Evolutionary conservation across 208 protist species (phyloP).

Genomic region (Acanthamoeba lenticulata): DNA sequence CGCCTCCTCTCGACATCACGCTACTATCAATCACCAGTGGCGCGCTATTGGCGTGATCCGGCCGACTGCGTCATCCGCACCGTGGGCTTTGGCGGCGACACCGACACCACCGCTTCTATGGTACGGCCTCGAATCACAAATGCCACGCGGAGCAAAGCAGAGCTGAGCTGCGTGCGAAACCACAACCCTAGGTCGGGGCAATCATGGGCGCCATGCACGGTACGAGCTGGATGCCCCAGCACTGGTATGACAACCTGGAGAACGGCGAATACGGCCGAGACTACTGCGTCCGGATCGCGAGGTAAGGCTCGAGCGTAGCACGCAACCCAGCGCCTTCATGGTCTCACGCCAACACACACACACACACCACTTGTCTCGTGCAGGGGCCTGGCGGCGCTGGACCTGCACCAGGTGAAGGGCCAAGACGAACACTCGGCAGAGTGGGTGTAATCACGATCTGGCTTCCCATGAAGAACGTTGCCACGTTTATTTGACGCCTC

Average conservation of each 20-base stretch:
- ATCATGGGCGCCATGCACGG: slow-evolving; percentile 40
- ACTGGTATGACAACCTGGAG: slow-evolving; percentile 12
- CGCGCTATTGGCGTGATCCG: not conserved
- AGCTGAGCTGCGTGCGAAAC: not conserved
- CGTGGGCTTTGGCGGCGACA: not conserved
- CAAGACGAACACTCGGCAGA: not conserved
- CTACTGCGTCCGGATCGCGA: not conserved
- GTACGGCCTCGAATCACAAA: too few species aligned
- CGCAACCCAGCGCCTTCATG: not conserved
- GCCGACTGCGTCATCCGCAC: slow-evolving; percentile 24
- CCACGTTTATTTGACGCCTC: too few species aligned
- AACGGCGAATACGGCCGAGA: slow-evolving; percentile 16
- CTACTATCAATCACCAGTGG: not conserved
- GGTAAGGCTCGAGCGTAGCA: not conserved
- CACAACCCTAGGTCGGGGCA: not conserved
- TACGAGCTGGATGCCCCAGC: not conserved
- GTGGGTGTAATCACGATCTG: too few species aligned
- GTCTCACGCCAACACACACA: too few species aligned
- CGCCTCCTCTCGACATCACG: not conserved
- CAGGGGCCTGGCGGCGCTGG: not conserved
- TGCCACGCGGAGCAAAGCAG: too few species aligned
- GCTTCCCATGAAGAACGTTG: too few species aligned
- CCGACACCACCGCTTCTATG: not conserved
- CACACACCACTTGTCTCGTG: not conserved
- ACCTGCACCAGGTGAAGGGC: not conserved